Percentiles rank a stretch among this genome's conserved stretches.
phyloP scores from a whole-genome alignment of 2,329 filamentous ascomycete species.

The Trichoderma pleuroti region DNA sequence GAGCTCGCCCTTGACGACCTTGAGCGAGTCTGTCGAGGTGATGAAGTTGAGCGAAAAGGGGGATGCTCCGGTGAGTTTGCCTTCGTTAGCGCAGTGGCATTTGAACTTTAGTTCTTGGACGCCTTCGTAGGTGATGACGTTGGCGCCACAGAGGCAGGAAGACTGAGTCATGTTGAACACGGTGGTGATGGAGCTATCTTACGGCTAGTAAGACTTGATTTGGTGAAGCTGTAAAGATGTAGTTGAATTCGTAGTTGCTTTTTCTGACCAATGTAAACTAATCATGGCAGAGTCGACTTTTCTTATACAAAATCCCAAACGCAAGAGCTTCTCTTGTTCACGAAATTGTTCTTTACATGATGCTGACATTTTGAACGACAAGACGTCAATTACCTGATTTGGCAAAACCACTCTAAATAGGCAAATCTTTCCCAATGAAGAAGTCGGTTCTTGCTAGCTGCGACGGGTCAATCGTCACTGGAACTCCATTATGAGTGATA shows the following conservation, averaged over 20 bases:
- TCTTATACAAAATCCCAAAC: not conserved
- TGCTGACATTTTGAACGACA: not conserved
- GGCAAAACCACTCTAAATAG: not conserved
- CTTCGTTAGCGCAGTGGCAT: not conserved
- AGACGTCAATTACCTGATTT: not conserved
- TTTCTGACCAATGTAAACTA: not conserved
- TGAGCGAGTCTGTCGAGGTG: not conserved
- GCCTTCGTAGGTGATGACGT: not conserved
- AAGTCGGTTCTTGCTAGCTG: not conserved
- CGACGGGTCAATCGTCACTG: not conserved
- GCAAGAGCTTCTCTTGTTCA: not conserved
- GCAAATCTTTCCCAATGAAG: not conserved
- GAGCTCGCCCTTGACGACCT: slow-evolving; percentile 2
- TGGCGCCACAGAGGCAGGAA: not conserved
- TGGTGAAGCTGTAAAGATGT: not conserved
- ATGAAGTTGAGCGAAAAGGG: slow-evolving; percentile 9
- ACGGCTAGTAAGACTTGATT: not conserved
- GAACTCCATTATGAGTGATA: not conserved
- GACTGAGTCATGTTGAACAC: slow-evolving; percentile 4
- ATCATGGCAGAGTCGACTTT: not conserved
- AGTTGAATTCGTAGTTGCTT: not conserved
- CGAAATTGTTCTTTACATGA: not conserved
- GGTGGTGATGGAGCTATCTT: not conserved
- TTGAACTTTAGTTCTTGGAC: not conserved
- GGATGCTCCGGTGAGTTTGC: not conserved